phyloP scores from a whole-genome alignment of 2,329 filamentous ascomycete species.

The Penicillium sp. region DNA sequence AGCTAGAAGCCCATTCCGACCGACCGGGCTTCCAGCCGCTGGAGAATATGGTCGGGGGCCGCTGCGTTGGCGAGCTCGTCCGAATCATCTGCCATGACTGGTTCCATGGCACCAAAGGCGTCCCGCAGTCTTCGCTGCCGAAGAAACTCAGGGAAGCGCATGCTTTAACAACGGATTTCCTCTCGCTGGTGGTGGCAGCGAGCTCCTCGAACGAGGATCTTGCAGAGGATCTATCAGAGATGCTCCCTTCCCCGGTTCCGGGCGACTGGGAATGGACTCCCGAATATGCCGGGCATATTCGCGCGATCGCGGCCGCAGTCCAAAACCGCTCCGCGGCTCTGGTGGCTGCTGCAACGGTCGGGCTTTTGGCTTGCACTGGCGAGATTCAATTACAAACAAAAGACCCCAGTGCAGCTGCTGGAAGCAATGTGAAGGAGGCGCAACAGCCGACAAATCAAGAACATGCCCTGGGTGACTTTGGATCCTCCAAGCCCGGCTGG shows the following conservation, averaged over 20 bases:
- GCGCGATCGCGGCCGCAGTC: slow-evolving; percentile 64
- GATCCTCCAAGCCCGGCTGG: slow-evolving; percentile 26
- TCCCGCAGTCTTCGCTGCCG: slow-evolving; percentile 51
- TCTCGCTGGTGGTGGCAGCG: slow-evolving; percentile 63
- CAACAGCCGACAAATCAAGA: slow-evolving; percentile 2
- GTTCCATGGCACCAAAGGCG: slow-evolving; percentile 45
- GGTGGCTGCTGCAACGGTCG: slow-evolving; percentile 66
- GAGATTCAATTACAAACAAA: slow-evolving; percentile 53
- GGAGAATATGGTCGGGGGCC: slow-evolving; percentile 74
- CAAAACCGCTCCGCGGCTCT: slow-evolving; percentile 68
- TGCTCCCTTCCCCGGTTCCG: slow-evolving; percentile 46
- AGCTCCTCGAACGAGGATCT: slow-evolving; percentile 47
- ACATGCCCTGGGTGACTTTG: slow-evolving; percentile 11
- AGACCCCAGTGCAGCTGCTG: slow-evolving; percentile 14
- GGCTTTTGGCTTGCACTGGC: slow-evolving; percentile 62
- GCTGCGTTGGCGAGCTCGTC: slow-evolving; percentile 70
- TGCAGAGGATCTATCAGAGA: slow-evolving; percentile 46
- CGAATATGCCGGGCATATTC: slow-evolving; percentile 57
- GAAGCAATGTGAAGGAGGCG: background rate
- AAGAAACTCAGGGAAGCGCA: slow-evolving; percentile 53
- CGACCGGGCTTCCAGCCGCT: slow-evolving; percentile 71
- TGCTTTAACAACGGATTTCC: slow-evolving; percentile 64
- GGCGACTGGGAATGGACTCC: slow-evolving; percentile 59
- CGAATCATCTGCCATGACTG: slow-evolving; percentile 65
- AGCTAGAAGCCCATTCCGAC: slow-evolving; percentile 62